Evolutionary conservation across 306 rosid species (phyloP).

Genomic region (Vigna reflexopilosa): DNA sequence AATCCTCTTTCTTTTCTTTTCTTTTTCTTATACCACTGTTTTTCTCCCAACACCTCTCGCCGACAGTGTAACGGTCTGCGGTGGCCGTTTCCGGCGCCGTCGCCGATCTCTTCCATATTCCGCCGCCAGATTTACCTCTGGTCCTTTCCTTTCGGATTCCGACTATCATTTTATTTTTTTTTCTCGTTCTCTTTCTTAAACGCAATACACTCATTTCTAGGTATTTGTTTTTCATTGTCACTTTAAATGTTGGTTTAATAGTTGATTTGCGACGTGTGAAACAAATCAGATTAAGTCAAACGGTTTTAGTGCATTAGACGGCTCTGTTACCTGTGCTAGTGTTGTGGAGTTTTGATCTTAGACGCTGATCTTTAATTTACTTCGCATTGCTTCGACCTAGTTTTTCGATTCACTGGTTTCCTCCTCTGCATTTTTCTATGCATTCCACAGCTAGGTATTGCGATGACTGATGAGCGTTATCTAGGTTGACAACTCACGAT

Average conservation of each 20-base stretch:
- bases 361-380: not conserved
- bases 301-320: constrained; percentile 21
- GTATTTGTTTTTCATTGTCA: not conserved
- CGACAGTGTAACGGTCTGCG: constrained; percentile 64
- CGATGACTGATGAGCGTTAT: not conserved
- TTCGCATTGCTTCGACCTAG: constrained; percentile 38
- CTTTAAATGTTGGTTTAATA: not conserved
- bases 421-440: not conserved
- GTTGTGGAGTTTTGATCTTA: constrained; percentile 36
- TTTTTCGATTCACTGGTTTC: not conserved
- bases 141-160: constrained; percentile 43
- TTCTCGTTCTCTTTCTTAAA: constrained; percentile 13
- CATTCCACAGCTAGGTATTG: not conserved
- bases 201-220: constrained; percentile 4
- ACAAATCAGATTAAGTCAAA: constrained; percentile 7
- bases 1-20: not conserved
- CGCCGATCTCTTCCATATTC: constrained; percentile 46
- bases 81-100: constrained; percentile 48
- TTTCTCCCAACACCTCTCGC: constrained; percentile 41
- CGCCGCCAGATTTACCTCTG: constrained; percentile 32
- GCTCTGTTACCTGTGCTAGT: not conserved
- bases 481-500: not conserved
- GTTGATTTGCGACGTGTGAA: constrained; percentile 6
- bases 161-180: not conserved
- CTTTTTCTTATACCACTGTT: not conserved